Percentiles rank a stretch among this genome's conserved stretches.
Conservation (phyloP, 1,284 basidiomycete species). For the Cutaneotrichosporon mucoides region DNA sequence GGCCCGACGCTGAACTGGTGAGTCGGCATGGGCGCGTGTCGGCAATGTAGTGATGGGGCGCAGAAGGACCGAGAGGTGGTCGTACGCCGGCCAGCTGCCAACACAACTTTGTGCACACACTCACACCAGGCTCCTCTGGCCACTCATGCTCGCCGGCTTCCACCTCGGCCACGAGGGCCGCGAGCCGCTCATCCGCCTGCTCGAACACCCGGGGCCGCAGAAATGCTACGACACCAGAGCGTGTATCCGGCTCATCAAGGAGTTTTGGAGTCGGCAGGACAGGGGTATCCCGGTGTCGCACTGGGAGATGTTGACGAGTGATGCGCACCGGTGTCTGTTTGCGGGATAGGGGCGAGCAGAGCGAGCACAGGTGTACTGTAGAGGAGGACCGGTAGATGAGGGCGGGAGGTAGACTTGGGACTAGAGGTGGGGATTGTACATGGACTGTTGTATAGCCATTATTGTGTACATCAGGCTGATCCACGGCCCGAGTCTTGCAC, state of each 20-base stretch:
- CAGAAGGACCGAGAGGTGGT: too few relatives aligned
- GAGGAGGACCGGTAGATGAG: too few relatives aligned
- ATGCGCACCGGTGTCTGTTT: slow-evolving; percentile 16
- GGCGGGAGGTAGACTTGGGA: too few relatives aligned
- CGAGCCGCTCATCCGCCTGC: slow-evolving; percentile 27
- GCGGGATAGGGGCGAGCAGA: too few relatives aligned
- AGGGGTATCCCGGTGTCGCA: slow-evolving; percentile 16
- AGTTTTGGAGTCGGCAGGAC: slow-evolving; percentile 28
- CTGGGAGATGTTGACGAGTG: slow-evolving; percentile 13
- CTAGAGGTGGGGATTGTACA: too few relatives aligned
- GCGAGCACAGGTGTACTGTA: too few relatives aligned
- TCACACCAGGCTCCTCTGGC: slow-evolving; percentile 45
- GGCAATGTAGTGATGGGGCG: too few relatives aligned
- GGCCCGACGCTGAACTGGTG: slow-evolving; percentile 37
- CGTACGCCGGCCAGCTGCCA: too few relatives aligned
- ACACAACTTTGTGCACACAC: too few relatives aligned
- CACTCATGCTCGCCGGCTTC: slow-evolving; percentile 40
- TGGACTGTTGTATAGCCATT: too few relatives aligned
- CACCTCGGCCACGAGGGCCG: slow-evolving; percentile 31
- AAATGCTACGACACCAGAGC: slow-evolving; percentile 41
- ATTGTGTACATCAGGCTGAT: too few relatives aligned
- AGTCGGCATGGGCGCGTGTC: slow-evolving; percentile 6
- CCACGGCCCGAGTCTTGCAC: too few relatives aligned
- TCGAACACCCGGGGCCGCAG: slow-evolving; percentile 38
- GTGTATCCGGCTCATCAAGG: slow-evolving; percentile 23